These are phyloP conservation scores for Arthrobotrys iridis DNA, from an alignment of 2,329 filamentous ascomycete genomes.

Conservation along the genomic window DNA sequence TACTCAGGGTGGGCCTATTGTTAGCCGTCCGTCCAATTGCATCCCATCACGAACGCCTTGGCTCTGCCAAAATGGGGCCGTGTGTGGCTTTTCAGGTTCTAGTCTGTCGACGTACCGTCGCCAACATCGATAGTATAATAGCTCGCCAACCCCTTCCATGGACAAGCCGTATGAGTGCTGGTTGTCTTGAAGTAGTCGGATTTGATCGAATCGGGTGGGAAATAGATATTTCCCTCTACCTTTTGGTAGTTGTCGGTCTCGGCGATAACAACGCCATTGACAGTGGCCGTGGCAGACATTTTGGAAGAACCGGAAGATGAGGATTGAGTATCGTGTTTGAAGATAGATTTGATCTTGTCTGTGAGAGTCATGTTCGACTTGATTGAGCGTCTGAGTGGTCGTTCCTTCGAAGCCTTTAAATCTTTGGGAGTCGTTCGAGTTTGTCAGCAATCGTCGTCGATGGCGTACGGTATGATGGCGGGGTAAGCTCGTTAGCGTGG, in stretches of 20 bases:
- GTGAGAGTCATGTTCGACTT: constrained; percentile 30
- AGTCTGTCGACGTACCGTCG: constrained; percentile 35
- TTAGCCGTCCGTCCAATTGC: constrained; percentile 8
- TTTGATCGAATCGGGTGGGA: constrained; percentile 62
- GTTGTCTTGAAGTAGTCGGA: constrained; percentile 62
- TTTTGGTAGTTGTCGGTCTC: constrained; percentile 64
- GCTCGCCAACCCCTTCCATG: constrained; percentile 65
- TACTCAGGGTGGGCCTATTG: neutral
- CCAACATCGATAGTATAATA: constrained; percentile 64
- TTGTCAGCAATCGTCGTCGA: constrained; percentile 36
- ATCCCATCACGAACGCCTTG: constrained; percentile 12
- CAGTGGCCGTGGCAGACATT: constrained; percentile 62
- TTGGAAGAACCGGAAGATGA: constrained; percentile 33
- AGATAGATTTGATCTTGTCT: constrained; percentile 41
- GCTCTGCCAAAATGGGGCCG: constrained; percentile 9
- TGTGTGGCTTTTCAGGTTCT: neutral
- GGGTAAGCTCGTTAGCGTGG: constrained; percentile 26
- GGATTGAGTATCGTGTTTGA: constrained; percentile 32
- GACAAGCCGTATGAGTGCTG: constrained; percentile 62
- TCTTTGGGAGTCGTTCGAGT: neutral
- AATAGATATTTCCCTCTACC: constrained; percentile 66
- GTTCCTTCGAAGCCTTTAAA: neutral
- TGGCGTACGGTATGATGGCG: constrained; percentile 31
- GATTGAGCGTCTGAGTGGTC: neutral
- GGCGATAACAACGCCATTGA: constrained; percentile 64